Base-by-base conservation (phyloP, 305 asterid genomes). In the Solanum hybrid region DNA sequence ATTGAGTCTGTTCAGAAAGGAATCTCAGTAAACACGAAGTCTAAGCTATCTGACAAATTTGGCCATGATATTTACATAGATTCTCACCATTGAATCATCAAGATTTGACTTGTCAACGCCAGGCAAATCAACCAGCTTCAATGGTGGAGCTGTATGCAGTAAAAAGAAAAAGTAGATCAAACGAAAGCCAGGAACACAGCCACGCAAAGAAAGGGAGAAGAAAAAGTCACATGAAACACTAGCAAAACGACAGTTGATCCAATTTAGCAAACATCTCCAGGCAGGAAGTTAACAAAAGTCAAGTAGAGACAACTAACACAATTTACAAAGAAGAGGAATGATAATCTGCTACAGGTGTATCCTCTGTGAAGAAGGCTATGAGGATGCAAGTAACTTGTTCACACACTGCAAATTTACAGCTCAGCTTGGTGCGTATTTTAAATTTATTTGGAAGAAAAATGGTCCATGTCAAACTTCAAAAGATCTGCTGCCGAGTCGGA, bases 51-150 rank as follows among this genome's bases (percentile, higher is more conserved):
- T 77, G 66, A 75, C 40, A 80, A 78, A 79, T 29, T 60, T 73
- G 64, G 26, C 15, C 37, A 78, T 51, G 90, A 80, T 45, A 42
- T 40, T 77, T 77, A 76, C 80, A 76, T 89, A 89, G 89, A 78
- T 79, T 93, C 98, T 95, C 90, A 96, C 99, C 95, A 96, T 90
- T 85, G 98, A 92, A 92, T 96, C 98, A 87, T 95, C 98, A 29
- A 95, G 95, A 89, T 90, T 94, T 90, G 95, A 96, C 92, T 96
- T 96, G 72, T 96, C 98, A 40, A 94, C 97, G n/a, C 98, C 99
- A 90, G 98, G 98, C 92, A 96, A 93, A 94, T 96, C 99, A 90
- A 95, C 89, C 94, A 96, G 92, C 94, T 96, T 96, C 94, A 96
- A 90, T 10, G 99, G 92, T 88, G 99, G 99, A 88, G 94, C 99